phyloP scores from a whole-genome alignment of 2,329 filamentous ascomycete species.

The Fusarium liriodendri region DNA sequence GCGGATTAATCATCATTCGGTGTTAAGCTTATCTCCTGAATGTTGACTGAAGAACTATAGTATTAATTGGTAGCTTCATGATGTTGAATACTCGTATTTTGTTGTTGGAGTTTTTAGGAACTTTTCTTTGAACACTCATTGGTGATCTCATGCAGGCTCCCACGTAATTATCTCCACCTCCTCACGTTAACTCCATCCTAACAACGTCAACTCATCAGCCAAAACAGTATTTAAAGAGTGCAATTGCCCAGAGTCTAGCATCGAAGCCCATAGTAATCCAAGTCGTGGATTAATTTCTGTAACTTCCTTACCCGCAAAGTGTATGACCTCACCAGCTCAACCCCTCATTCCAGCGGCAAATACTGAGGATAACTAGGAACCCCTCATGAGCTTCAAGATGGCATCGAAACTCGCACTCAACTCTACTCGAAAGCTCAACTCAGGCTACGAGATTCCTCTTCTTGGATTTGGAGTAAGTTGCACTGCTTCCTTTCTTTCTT shows the following conservation, averaged over 20 bases:
- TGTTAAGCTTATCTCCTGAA: background rate
- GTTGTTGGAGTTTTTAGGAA: background rate
- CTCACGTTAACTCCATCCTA: background rate
- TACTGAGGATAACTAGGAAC: background rate
- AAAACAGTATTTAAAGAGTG: background rate
- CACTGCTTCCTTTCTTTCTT: background rate
- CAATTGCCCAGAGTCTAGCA: background rate
- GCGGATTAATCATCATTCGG: background rate
- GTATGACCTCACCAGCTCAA: background rate
- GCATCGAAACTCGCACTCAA: slow-evolving; percentile 57
- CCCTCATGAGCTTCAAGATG: slow-evolving; percentile 53
- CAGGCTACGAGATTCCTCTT: slow-evolving; percentile 63
- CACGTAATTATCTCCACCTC: background rate
- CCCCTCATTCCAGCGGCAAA: slow-evolving; percentile 16
- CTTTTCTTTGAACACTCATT: background rate
- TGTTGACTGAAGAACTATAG: background rate
- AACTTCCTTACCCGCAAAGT: background rate
- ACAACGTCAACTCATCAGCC: background rate
- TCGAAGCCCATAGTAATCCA: background rate
- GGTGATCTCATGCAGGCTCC: background rate
- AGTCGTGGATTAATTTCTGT: background rate
- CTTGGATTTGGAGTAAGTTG: slow-evolving; percentile 65
- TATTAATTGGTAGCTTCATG: background rate
- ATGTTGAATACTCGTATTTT: background rate
- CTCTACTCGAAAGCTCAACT: slow-evolving; percentile 65